Percentiles rank a stretch among this genome's conserved stretches.
phyloP scores from a whole-genome alignment of 2,329 filamentous ascomycete species.

The Hypoxylon sp. region DNA sequence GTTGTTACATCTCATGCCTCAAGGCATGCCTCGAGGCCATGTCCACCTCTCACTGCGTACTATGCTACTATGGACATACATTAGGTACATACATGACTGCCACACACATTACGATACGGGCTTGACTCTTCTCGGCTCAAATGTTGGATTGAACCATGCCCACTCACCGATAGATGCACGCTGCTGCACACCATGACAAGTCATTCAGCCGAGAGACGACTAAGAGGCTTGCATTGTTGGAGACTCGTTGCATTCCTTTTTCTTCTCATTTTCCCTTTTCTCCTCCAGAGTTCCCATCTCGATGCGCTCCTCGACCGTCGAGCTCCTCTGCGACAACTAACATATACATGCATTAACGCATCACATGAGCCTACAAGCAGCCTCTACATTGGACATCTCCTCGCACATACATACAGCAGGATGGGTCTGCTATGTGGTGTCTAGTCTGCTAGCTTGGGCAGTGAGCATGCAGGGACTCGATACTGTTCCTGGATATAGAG shows the following conservation, averaged over 20 bases:
- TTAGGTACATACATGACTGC: not conserved
- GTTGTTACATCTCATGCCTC: conserved; percentile 14
- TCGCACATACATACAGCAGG: not conserved
- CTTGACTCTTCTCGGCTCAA: conserved; percentile 18
- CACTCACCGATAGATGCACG: conserved; percentile 34
- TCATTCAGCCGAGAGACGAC: conserved; percentile 25
- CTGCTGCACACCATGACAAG: conserved; percentile 32
- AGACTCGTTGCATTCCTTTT: conserved; percentile 3
- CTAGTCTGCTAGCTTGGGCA: conserved; percentile 19
- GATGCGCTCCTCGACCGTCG: not conserved
- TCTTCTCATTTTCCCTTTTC: conserved; percentile 6
- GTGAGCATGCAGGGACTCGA: conserved; percentile 31
- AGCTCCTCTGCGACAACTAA: not conserved
- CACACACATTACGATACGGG: conserved; percentile 9
- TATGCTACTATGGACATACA: too few species aligned
- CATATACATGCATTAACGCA: not conserved
- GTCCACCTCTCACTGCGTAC: not conserved
- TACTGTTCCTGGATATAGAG: conserved; percentile 22
- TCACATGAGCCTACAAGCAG: not conserved
- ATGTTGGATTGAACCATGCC: conserved; percentile 29
- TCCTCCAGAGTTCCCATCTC: not conserved
- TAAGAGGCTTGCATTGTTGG: conserved; percentile 19
- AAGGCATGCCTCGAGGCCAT: conserved; percentile 17
- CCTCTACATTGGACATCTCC: not conserved
- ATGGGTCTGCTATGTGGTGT: not conserved